These are phyloP conservation scores for Toxoplasma gondii DNA, from an alignment of 169 alveolate genomes.

Conservation along the genomic window DNA sequence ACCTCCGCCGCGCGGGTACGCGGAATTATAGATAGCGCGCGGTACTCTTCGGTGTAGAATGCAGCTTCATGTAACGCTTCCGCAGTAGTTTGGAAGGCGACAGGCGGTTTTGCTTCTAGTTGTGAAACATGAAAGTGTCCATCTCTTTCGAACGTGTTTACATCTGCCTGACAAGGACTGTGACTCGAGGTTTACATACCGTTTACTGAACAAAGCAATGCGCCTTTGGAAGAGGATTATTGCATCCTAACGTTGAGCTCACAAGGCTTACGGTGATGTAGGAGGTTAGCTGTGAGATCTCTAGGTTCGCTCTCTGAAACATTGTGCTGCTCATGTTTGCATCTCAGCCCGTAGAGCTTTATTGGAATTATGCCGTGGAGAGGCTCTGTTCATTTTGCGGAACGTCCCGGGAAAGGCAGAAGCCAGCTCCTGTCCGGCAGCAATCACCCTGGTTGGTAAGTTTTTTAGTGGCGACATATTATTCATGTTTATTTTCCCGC, in stretches of 20 bases:
- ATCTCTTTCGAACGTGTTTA: too few relatives aligned
- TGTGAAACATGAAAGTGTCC: background rate
- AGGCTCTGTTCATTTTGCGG: slow-evolving; percentile 37
- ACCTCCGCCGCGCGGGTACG: slow-evolving; percentile 40
- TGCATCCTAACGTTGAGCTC: too few relatives aligned
- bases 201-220: too few relatives aligned
- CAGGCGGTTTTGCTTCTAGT: background rate
- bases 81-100: too few relatives aligned
- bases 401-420: slow-evolving; percentile 46
- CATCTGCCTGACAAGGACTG: too few relatives aligned
- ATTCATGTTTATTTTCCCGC: background rate
- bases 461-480: too few relatives aligned
- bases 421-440: slow-evolving; percentile 43
- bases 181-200: too few relatives aligned
- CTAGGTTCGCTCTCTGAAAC: background rate
- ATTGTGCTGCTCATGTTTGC: background rate
- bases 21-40: background rate
- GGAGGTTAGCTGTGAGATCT: too few relatives aligned
- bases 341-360: slow-evolving; percentile 40
- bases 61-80: background rate
- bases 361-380: slow-evolving; percentile 55
- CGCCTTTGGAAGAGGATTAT: too few relatives aligned
- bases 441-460: slow-evolving; percentile 53
- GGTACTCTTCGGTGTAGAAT: background rate
- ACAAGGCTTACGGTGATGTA: too few relatives aligned